These are phyloP conservation scores for Entrophospora sp. DNA, from an alignment of 192 early-diverging fungal genomes.

Conservation along the genomic window DNA sequence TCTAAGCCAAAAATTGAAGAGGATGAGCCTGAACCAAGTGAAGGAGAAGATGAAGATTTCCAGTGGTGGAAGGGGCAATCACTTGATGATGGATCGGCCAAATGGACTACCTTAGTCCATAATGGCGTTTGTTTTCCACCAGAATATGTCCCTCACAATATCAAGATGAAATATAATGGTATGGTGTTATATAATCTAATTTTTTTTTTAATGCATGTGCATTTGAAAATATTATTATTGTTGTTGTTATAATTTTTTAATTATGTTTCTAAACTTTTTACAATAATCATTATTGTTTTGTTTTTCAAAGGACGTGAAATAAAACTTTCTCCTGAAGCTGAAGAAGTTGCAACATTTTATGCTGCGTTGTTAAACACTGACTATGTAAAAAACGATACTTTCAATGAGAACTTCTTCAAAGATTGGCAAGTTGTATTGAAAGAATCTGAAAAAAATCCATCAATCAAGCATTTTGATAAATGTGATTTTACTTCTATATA, in stretches of 20 bases:
- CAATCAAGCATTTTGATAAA: constrained; percentile 66
- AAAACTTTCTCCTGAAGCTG: constrained; percentile 54
- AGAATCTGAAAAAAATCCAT: constrained; percentile 50
- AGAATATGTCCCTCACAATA: constrained; percentile 77
- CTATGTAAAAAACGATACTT: constrained; percentile 70
- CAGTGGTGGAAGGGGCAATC: constrained; percentile 66
- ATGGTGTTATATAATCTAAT: constrained; percentile 6
- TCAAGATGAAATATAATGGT: constrained; percentile 85
- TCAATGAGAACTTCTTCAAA: constrained; percentile 86
- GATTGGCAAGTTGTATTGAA: constrained; percentile 72
- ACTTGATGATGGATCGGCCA: constrained; percentile 47
- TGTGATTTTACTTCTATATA: constrained; percentile 88
- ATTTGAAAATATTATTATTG: too few relatives aligned
- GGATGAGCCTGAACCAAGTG: constrained; percentile 31
- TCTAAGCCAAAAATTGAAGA: too few relatives aligned
- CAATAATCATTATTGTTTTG: neutral
- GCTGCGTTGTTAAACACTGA: constrained; percentile 81
- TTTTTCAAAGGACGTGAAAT: constrained; percentile 30
- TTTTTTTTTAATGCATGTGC: neutral
- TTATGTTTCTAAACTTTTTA: too few relatives aligned
- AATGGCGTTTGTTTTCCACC: constrained; percentile 88
- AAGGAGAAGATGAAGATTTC: constrained; percentile 51
- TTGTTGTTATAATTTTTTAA: too few relatives aligned
- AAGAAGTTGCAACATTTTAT: constrained; percentile 95
- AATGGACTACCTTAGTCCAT: constrained; percentile 86